Percentiles rank a stretch among this genome's conserved stretches.
Conservation (phyloP, 1,284 basidiomycete genomes). For the Naganishia cerealis region DNA sequence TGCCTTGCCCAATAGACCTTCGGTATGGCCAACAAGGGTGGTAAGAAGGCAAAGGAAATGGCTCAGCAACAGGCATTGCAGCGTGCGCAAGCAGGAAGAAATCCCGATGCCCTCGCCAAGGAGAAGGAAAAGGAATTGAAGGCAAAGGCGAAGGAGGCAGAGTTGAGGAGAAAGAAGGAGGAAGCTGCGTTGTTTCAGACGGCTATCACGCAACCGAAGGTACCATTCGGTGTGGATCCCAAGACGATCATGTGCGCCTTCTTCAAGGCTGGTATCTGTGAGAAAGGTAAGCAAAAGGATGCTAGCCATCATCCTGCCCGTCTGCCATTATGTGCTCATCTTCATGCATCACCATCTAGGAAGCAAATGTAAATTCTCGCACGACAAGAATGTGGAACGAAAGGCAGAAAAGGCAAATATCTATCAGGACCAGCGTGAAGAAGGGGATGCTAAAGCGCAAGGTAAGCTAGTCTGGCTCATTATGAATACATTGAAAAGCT, state of each 20-base stretch:
- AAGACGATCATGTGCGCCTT: slow-evolving; percentile 86
- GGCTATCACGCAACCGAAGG: slow-evolving; percentile 72
- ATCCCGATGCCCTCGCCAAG: slow-evolving; percentile 62
- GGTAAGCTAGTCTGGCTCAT: slow-evolving; percentile 58
- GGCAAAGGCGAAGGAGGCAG: slow-evolving; percentile 74
- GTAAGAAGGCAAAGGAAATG: slow-evolving; percentile 69
- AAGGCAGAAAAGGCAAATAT: slow-evolving; percentile 96
- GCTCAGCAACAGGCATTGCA: slow-evolving; percentile 34
- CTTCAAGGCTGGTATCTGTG: slow-evolving; percentile 83
- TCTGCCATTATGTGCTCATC: not conserved
- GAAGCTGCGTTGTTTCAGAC: slow-evolving; percentile 74
- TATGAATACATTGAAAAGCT: not conserved
- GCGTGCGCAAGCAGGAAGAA: slow-evolving; percentile 35
- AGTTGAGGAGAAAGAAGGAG: slow-evolving; percentile 81
- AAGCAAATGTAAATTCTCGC: slow-evolving; percentile 91
- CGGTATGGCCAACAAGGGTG: slow-evolving; percentile 96
- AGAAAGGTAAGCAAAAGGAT: slow-evolving; percentile 62
- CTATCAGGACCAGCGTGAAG: slow-evolving; percentile 84
- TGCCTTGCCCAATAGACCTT: slow-evolving; percentile 65
- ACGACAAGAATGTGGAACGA: slow-evolving; percentile 80
- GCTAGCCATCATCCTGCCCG: not conserved
- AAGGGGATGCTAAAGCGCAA: slow-evolving; percentile 62
- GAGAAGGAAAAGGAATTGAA: slow-evolving; percentile 77
- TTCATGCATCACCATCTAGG: slow-evolving; percentile 43
- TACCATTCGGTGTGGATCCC: slow-evolving; percentile 86